Conservation (phyloP, 1,284 basidiomycete species). For the Schizopora paradoxa region DNA sequence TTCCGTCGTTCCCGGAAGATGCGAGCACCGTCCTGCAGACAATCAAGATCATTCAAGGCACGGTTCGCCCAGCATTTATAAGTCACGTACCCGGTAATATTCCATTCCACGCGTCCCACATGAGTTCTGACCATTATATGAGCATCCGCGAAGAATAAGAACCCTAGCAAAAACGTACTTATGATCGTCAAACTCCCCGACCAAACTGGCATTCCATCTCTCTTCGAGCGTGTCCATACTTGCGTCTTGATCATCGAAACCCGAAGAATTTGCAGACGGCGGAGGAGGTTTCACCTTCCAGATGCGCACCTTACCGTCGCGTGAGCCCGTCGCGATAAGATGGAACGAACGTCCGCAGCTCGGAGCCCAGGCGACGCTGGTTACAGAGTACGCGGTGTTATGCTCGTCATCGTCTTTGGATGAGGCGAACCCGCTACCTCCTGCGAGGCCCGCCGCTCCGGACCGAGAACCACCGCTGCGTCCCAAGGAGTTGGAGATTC, state of each 20-base stretch:
- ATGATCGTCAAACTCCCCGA: constrained; percentile 85
- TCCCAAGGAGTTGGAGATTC: constrained; percentile 17
- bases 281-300: constrained; percentile 68
- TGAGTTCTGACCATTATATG: constrained; percentile 40
- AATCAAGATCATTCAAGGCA: constrained; percentile 27
- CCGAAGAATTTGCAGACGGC: constrained; percentile 30
- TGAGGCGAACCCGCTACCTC: background rate
- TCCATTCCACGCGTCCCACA: constrained; percentile 79
- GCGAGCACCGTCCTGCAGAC: constrained; percentile 74
- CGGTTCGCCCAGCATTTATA: constrained; percentile 22
- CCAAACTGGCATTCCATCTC: constrained; percentile 67
- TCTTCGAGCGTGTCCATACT: constrained; percentile 41
- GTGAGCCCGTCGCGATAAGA: constrained; percentile 80
- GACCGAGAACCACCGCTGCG: constrained; percentile 15
- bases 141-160: background rate
- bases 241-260: constrained; percentile 29
- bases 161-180: constrained; percentile 39
- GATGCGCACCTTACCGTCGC: constrained; percentile 83
- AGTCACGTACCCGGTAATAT: constrained; percentile 69
- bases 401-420: too few species aligned
- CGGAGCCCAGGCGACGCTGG: constrained; percentile 85
- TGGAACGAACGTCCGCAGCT: constrained; percentile 89
- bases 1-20: constrained; percentile 85
- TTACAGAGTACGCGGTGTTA: constrained; percentile 55
- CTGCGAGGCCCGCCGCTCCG: constrained; percentile 6